phyloP scores from a whole-genome alignment of 1,284 basidiomycete species.

The Fomitopsis schrenkii region DNA sequence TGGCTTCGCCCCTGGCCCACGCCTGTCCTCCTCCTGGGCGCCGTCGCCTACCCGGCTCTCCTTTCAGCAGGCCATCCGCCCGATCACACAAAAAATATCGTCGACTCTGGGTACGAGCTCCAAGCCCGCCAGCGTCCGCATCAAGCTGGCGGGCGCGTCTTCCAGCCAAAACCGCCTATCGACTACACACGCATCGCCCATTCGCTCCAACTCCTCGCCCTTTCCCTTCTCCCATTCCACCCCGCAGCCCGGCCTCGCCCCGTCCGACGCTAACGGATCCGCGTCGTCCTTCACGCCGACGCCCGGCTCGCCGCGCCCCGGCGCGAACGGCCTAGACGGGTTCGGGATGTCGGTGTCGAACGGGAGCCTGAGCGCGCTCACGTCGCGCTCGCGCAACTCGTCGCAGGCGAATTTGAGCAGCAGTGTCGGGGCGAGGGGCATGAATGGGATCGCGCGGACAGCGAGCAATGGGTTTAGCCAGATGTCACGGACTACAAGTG shows the following conservation, averaged over 20 bases:
- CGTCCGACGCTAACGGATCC: slow-evolving; percentile 16
- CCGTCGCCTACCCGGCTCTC: slow-evolving; percentile 18
- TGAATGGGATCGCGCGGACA: not conserved
- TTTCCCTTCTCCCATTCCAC: slow-evolving; percentile 13
- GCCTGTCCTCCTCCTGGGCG: slow-evolving; percentile 21
- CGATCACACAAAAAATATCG: slow-evolving; percentile 14
- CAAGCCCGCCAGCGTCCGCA: slow-evolving; percentile 14
- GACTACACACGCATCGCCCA: slow-evolving; percentile 23
- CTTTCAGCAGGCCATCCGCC: slow-evolving; percentile 16
- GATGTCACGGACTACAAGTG: slow-evolving; percentile 29
- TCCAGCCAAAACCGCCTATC: slow-evolving; percentile 23
- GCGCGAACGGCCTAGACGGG: slow-evolving; percentile 15
- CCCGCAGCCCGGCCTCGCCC: slow-evolving; percentile 10
- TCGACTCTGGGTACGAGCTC: slow-evolving; percentile 13
- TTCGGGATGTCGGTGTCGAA: slow-evolving; percentile 26
- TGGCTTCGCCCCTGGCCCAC: slow-evolving; percentile 32
- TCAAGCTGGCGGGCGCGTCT: slow-evolving; percentile 14
- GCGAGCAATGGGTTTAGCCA: not conserved
- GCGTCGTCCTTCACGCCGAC: slow-evolving; percentile 23
- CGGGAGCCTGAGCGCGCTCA: slow-evolving; percentile 28
- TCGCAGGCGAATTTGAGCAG: slow-evolving; percentile 53
- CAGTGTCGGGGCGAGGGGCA: not conserved
- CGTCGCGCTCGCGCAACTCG: slow-evolving; percentile 57
- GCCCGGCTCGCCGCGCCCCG: slow-evolving; percentile 24
- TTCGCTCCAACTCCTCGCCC: slow-evolving; percentile 25